phyloP scores from a whole-genome alignment of 129 eudicot species.

The Erigeron canadensis region DNA sequence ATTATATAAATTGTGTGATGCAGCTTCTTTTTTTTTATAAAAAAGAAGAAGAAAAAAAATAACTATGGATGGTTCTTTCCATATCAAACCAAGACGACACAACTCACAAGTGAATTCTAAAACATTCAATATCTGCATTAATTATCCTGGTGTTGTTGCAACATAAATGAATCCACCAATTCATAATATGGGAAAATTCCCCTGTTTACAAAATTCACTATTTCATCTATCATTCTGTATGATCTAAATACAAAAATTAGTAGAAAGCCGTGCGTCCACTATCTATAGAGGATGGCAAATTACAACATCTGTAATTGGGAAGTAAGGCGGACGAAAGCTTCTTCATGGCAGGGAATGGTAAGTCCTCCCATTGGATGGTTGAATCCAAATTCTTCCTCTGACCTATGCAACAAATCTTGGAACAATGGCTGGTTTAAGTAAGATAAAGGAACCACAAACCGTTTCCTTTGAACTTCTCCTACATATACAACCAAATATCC shows the following conservation, averaged over 20 bases:
- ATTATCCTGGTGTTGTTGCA: background rate
- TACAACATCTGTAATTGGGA: constrained; percentile 13
- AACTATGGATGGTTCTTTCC: too few relatives aligned
- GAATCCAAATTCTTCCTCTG: constrained; percentile 49
- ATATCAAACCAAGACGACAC: too few relatives aligned
- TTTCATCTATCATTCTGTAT: constrained; percentile 9
- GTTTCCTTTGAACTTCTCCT: constrained; percentile 31
- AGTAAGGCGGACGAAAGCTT: constrained; percentile 31
- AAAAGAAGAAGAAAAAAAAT: too few relatives aligned
- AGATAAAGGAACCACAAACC: constrained; percentile 40
- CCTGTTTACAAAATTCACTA: constrained; percentile 10
- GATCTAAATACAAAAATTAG: constrained; percentile 1
- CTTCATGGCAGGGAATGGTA: constrained; percentile 47
- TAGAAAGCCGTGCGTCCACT: constrained; percentile 7
- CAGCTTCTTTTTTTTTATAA: too few relatives aligned
- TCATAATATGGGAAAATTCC: background rate
- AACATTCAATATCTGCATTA: too few relatives aligned
- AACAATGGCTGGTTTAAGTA: constrained; percentile 45
- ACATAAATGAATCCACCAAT: too few relatives aligned
- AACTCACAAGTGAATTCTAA: too few relatives aligned
- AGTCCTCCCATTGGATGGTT: constrained; percentile 51
- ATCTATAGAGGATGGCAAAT: constrained; percentile 17
- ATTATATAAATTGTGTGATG: background rate
- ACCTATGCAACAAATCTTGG: constrained; percentile 13
- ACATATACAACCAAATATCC: constrained; percentile 58